Conservation (phyloP, 495 filamentous ascomycete genomes). For the Cercophora newfieldiana region DNA sequence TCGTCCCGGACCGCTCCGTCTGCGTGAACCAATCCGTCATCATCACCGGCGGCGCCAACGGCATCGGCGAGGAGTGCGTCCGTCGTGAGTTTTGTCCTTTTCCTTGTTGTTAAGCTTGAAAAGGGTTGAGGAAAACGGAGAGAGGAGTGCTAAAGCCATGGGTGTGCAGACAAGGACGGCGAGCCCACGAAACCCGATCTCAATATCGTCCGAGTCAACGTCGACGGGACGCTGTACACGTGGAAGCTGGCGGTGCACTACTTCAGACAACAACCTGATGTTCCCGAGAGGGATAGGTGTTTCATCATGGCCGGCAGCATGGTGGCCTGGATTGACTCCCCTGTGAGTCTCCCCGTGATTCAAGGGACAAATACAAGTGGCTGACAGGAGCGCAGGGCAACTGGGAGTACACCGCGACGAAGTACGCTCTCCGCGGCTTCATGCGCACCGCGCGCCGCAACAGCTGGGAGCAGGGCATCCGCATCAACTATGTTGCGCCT, state of each 20-base stretch:
- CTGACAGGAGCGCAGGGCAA: conserved; percentile 24
- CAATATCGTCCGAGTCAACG: conserved; percentile 44
- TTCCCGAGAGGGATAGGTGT: conserved; percentile 34
- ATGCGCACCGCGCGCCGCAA: conserved; percentile 31
- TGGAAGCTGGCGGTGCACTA: conserved; percentile 48
- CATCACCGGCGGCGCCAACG: conserved; percentile 45
- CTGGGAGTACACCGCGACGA: conserved; percentile 38
- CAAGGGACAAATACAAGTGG: background rate
- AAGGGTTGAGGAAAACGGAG: too few species aligned
- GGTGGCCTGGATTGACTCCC: conserved; percentile 33
- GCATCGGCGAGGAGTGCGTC: conserved; percentile 49
- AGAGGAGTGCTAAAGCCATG: too few species aligned
- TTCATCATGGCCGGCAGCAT: conserved; percentile 39
- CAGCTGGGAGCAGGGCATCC: conserved; percentile 37
- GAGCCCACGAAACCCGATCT: conserved; percentile 41
- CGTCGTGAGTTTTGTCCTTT: too few species aligned
- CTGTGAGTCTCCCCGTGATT: conserved; percentile 19
- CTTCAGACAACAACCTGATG: conserved; percentile 40
- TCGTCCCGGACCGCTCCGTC: conserved; percentile 15
- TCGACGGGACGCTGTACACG: conserved; percentile 43
- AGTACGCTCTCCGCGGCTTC: conserved; percentile 40
- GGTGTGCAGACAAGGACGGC: conserved; percentile 30
- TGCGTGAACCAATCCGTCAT: conserved; percentile 39
- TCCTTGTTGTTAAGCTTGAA: too few species aligned
- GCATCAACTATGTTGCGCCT: conserved; percentile 39